A percentile compares a stretch with the other conserved stretches of the same genome.
phyloP scores from a whole-genome alignment of 192 early-diverging fungal genomes.

The Podila verticillata region DNA sequence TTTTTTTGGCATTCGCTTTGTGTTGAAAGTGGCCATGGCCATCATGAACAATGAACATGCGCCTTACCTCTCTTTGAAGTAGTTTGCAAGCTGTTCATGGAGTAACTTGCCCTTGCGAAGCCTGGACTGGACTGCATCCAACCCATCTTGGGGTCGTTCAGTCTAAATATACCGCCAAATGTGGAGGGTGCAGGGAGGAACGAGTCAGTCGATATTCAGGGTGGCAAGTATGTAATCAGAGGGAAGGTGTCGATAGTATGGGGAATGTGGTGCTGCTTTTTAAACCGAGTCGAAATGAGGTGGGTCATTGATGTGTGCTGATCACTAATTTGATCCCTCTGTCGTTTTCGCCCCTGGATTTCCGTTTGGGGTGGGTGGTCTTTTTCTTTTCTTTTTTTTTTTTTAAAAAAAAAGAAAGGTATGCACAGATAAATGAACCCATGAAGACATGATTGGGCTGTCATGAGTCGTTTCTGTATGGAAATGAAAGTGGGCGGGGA shows the following conservation, averaged over 20 bases:
- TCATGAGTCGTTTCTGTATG: background rate
- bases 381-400: no score
- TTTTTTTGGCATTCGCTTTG: no score
- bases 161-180: conserved; percentile 35
- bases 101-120: conserved; percentile 53
- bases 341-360: no score
- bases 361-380: no score
- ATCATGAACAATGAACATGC: no score
- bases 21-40: no score
- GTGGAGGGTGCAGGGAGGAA: conserved; percentile 1
- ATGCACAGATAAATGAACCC: no score
- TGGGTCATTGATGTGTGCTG: no score
- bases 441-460: background rate
- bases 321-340: no score
- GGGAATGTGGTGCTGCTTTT: background rate
- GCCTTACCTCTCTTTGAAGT: conserved; percentile 64
- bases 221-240: background rate
- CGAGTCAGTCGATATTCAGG: background rate
- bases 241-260: background rate
- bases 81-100: conserved; percentile 64
- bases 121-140: conserved; percentile 59
- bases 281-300: no score
- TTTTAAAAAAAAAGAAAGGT: no score
- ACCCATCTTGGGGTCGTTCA: conserved; percentile 58
- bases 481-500: background rate